Base-by-base conservation (phyloP, 371 early-diverging fungal species). In the Actinomortierella wolfii region DNA sequence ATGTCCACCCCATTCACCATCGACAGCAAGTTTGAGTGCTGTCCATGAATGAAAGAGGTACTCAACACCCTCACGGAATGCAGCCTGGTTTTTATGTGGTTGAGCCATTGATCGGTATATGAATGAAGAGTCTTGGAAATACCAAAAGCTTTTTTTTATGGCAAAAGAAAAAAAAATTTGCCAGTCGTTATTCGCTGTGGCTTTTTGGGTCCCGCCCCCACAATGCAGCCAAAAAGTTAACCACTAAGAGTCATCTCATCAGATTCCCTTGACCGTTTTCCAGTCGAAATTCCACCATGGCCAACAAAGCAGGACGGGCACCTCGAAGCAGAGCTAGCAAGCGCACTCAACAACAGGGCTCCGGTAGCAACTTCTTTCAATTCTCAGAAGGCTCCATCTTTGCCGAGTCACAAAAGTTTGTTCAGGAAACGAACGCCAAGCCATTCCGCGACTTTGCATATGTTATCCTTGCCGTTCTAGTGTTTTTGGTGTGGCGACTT, bases 1-100 rank as follows among this genome's bases (percentile, higher is more conserved):
- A 29, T 78, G 81, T 44, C 92, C 93, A 59, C 93, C 92, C 92
- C 92, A 93, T 41, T 86, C 88, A 55, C 88, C 86, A 45, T 90
- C 86, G 1, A 93, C 90, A 0, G 93, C 93, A 21, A 92, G 66
- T 55, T 81, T 86, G 46, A 93, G 76, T 11, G 93, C 92, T 3
- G 88, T 89, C 93, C 93, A 93, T 26, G 83, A 80, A 29, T 82
- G 74, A 48, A 89, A 78, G 23, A 88, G 57, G 53, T 81, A 79
- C 2, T 67, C 47, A 7, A 84, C 81, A 23, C 87, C 90, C 70
- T 86, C 82, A 45, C 70, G 75, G 70, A 89, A 89, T 15, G 85
- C 86, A 13, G 79, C 66, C 51, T 84, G 83, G 63, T 89, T 88
- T 0, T 86, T 86, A 61, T 86, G 86, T 21, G 67, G 59, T 45